phyloP scores from a whole-genome alignment of 768 basidiomycete species.

The Leccinum olivaceopallidum region DNA sequence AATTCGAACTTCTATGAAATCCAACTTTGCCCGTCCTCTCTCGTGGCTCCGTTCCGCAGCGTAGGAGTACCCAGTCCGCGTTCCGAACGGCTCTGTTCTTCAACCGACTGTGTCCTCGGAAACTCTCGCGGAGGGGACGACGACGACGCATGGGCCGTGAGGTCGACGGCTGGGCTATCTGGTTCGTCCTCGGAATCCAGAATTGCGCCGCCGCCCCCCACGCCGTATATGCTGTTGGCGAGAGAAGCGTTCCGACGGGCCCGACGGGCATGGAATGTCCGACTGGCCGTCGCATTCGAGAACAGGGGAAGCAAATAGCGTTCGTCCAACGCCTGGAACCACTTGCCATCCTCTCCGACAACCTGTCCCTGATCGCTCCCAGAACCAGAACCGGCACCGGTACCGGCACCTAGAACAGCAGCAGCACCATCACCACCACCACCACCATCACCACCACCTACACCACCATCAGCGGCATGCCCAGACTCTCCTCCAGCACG shows the following conservation, averaged over 20 bases:
- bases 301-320: conserved; percentile 91
- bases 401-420: neutral
- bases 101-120: conserved; percentile 26
- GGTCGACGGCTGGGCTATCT: conserved; percentile 45
- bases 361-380: conserved; percentile 6
- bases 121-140: conserved; percentile 15
- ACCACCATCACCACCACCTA: neutral
- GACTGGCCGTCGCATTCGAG: conserved; percentile 87
- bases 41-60: conserved; percentile 47
- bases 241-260: conserved; percentile 50
- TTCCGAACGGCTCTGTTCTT: conserved; percentile 58
- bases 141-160: conserved; percentile 30
- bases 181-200: conserved; percentile 42
- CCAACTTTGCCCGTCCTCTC: conserved; percentile 23
- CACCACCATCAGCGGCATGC: neutral
- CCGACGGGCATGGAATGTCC: conserved; percentile 80
- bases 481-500: conserved; percentile 6
- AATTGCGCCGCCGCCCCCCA: conserved; percentile 13
- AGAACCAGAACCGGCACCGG: too few species aligned
- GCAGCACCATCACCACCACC: neutral
- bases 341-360: conserved; percentile 74
- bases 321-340: conserved; percentile 96
- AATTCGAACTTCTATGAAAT: neutral
- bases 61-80: conserved; percentile 67
- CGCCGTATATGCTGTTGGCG: conserved; percentile 15